Base-by-base conservation (phyloP, 2,329 filamentous ascomycete species). In the Aquanectria penicillioides region DNA sequence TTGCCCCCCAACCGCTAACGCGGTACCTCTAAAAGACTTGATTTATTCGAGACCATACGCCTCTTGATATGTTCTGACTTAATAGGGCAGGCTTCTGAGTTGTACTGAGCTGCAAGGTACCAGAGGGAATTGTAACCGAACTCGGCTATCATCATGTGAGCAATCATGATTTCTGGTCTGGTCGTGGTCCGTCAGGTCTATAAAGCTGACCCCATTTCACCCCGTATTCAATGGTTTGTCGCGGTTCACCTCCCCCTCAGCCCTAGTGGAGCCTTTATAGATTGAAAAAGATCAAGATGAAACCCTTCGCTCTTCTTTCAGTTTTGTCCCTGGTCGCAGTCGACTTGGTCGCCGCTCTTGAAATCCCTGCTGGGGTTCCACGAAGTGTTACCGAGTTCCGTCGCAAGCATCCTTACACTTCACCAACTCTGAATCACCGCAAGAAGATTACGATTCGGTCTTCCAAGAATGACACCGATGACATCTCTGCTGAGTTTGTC, bases 341-440 rank as follows among this genome's bases (percentile, higher is more conserved):
- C 1, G 64, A 37, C 13, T 44, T 70, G 3, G 67, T 59, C 9
- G 59, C 50, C 7, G 57, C 57, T 6, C 38, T 70, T 11, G 68
- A 70, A 23, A 64, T 70, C 23, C 68, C 67, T 3, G 64, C 66
- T 4, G 62, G 59, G 17, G 68, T 70, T 3, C 68, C 68, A 13
- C 55, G 67, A n/a, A 69, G 59, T 13, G 48, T 70, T 12, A 61
- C 62, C 17, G 66, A 67, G 61, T 69, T 69, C 48, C 66, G 66
- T 5, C 47, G 31, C 6, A 69, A 63, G 46, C 66, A 69, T 10
- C 66, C 66, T 0, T 69, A 66, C 31, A 61, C 53, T 3, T 26
- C 53, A 0, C 62, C 62, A 1, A 41, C 33, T 29, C 57, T 62
- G 22, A 40, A 28, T 8, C 56, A 62, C 17, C 64, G 65, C 22